phyloP scores from a whole-genome alignment of 495 filamentous ascomycete species.

The Aspergillus kassunensis region DNA sequence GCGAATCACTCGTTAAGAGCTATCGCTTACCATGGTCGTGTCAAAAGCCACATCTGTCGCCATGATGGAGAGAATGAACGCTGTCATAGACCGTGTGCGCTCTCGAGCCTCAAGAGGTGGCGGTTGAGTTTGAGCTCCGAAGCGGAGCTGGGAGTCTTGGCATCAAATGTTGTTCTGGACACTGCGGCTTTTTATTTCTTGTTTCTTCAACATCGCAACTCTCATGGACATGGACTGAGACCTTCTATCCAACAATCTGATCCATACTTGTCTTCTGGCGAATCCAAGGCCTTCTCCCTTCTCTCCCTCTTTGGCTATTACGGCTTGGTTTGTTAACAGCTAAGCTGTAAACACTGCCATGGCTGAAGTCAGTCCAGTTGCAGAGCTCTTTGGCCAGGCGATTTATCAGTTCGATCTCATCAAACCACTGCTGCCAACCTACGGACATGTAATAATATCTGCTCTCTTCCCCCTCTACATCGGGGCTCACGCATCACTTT shows the following conservation, averaged over 20 bases:
- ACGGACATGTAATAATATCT: slow-evolving; percentile 62
- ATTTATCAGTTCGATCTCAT: slow-evolving; percentile 48
- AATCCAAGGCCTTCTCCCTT: too few relatives aligned
- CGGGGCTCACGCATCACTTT: slow-evolving; percentile 65
- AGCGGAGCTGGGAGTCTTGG: slow-evolving; percentile 21
- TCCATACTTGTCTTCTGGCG: not conserved
- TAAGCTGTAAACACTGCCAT: slow-evolving; percentile 21
- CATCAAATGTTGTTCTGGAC: slow-evolving; percentile 14
- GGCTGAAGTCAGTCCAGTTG: slow-evolving; percentile 43
- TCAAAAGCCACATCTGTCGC: slow-evolving; percentile 72
- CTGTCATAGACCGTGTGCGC: not conserved
- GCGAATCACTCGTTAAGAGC: not conserved
- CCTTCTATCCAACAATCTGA: not conserved
- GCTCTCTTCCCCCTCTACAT: slow-evolving; percentile 71
- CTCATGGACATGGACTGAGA: slow-evolving; percentile 13
- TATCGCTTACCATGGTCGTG: slow-evolving; percentile 65
- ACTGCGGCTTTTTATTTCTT: not conserved
- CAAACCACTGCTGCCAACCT: slow-evolving; percentile 58
- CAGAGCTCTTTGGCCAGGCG: slow-evolving; percentile 44
- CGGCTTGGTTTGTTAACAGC: not conserved
- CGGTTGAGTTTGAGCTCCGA: slow-evolving; percentile 16
- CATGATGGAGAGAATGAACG: slow-evolving; percentile 45
- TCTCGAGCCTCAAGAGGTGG: slow-evolving; percentile 1
- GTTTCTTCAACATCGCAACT: slow-evolving; percentile 10
- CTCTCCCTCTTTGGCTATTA: not conserved